Evolutionary conservation across 2,329 filamentous ascomycete species (phyloP).

Genomic region (Penicillium glabrum): DNA sequence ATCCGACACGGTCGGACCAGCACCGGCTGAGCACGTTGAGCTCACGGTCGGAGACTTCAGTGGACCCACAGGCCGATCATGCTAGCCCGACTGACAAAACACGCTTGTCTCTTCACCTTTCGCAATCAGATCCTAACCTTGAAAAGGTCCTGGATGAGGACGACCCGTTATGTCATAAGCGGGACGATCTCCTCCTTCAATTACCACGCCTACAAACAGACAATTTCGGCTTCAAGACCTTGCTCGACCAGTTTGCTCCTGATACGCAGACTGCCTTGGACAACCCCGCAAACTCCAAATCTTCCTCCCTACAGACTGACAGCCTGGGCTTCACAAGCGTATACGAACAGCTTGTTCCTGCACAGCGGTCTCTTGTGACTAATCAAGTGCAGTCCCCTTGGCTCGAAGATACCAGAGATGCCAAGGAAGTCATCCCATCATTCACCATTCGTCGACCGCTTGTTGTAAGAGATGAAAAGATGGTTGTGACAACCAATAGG

Average conservation of each 20-base stretch:
- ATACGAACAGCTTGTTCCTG: background rate
- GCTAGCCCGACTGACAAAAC: background rate
- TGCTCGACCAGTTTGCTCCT: constrained; percentile 7
- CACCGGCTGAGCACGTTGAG: constrained; percentile 3
- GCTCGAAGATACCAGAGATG: background rate
- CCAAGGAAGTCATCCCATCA: background rate
- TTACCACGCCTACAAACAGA: constrained; percentile 22
- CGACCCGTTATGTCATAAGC: constrained; percentile 6
- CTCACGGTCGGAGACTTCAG: constrained; percentile 12
- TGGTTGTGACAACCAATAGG: constrained; percentile 23
- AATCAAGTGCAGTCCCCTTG: background rate
- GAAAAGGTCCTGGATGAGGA: constrained; percentile 1
- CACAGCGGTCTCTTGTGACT: background rate
- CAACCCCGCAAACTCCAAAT: background rate
- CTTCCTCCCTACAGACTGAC: background rate
- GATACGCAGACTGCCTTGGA: background rate
- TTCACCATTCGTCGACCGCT: background rate
- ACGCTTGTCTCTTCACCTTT: background rate
- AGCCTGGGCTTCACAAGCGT: background rate
- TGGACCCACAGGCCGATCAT: constrained; percentile 7
- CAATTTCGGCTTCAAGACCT: constrained; percentile 5
- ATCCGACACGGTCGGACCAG: background rate
- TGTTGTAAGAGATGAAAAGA: constrained; percentile 23
- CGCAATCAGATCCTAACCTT: constrained; percentile 8
- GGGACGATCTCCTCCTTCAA: constrained; percentile 16